These are phyloP conservation scores for Populus ilicifolia DNA, from an alignment of 345 rosid genomes.

Conservation along the genomic window DNA sequence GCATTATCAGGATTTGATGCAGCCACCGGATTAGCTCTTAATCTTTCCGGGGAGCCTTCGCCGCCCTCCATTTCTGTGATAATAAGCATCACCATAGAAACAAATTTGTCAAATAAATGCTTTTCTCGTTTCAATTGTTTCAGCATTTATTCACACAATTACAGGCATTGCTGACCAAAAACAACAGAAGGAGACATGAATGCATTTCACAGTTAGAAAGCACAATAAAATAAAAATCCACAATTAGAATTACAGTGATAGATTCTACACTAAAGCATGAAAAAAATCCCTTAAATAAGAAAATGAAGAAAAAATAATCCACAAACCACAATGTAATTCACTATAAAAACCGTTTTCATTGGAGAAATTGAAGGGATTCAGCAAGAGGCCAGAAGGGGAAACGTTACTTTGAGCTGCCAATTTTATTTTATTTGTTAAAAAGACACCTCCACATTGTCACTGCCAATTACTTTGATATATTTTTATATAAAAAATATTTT, in stretches of 20 bases:
- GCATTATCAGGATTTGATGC: background rate
- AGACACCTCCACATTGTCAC: too few relatives aligned
- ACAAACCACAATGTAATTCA: background rate
- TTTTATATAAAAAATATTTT: too few relatives aligned
- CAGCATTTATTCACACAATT: background rate
- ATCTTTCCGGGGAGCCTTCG: background rate
- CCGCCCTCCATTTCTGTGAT: background rate
- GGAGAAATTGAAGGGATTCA: background rate
- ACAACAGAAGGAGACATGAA: background rate
- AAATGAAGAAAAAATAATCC: background rate
- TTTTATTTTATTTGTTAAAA: background rate
- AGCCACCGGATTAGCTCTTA: background rate
- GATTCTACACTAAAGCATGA: background rate
- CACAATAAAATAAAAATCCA: background rate
- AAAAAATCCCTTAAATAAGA: background rate
- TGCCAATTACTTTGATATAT: too few relatives aligned
- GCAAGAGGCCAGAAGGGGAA: background rate
- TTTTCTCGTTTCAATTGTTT: background rate
- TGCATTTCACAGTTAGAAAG: background rate
- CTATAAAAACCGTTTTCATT: background rate
- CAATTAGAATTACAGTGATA: background rate
- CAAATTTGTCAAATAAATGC: background rate
- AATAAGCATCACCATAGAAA: background rate
- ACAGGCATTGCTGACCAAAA: background rate
- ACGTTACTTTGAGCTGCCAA: background rate